These are phyloP conservation scores for Cordyceps cicadae DNA, from an alignment of 2,329 filamentous ascomycete species.

Conservation along the genomic window DNA sequence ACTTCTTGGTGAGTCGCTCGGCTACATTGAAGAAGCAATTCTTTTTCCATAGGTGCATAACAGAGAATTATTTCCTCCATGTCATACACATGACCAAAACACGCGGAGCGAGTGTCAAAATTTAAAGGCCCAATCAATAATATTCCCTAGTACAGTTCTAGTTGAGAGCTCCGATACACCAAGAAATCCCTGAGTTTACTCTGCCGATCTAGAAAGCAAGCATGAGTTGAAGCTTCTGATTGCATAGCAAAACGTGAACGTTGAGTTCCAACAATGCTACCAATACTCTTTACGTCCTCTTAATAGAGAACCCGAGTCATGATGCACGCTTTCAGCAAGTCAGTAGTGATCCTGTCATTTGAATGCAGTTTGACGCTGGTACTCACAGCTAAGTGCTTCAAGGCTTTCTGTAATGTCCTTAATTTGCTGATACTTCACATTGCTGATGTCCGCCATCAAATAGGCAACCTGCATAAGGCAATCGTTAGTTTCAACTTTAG, in stretches of 20 bases:
- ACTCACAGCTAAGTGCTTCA: constrained; percentile 70
- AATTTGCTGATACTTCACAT: constrained; percentile 71
- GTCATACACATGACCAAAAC: background rate
- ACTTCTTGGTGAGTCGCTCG: too few relatives aligned
- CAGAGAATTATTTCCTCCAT: background rate
- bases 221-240: background rate
- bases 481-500: constrained; percentile 6
- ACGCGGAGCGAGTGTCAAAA: background rate
- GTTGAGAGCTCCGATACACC: background rate
- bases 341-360: background rate
- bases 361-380: background rate
- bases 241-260: background rate
- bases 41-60: too few relatives aligned
- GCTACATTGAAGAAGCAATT: too few relatives aligned
- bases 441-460: constrained; percentile 94
- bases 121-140: background rate
- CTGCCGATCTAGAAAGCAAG: background rate
- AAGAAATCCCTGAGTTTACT: background rate
- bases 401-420: constrained; percentile 78
- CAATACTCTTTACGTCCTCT: background rate
- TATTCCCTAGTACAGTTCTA: background rate
- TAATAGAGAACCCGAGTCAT: constrained; percentile 41
- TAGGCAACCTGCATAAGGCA: constrained; percentile 61
- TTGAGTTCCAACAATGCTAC: constrained; percentile 1
- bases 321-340: constrained; percentile 30